These are phyloP conservation scores for Albophoma yamanashiensis DNA, from an alignment of 2,329 filamentous ascomycete genomes.

Conservation along the genomic window DNA sequence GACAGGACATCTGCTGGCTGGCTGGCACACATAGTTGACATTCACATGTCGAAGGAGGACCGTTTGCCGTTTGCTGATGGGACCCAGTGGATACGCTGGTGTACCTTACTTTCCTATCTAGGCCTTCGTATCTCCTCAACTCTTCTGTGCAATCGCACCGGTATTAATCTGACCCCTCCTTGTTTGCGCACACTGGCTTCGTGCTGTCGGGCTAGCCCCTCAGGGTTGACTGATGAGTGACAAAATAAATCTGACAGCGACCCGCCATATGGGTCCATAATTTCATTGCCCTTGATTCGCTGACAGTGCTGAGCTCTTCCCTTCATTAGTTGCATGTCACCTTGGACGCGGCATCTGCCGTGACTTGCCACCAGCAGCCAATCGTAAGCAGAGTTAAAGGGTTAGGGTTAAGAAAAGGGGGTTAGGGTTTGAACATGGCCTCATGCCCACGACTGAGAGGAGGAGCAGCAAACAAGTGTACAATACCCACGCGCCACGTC, in stretches of 20 bases:
- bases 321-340: not conserved
- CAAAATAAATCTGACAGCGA: not conserved
- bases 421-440: not conserved
- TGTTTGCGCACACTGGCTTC: not conserved
- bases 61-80: not conserved
- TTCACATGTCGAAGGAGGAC: not conserved
- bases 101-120: not conserved
- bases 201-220: not conserved
- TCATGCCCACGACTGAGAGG: too few relatives aligned
- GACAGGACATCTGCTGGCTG: not conserved
- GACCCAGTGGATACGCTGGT: not conserved
- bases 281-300: not conserved
- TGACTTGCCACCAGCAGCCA: not conserved
- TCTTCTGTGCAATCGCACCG: not conserved
- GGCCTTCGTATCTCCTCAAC: not conserved
- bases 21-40: not conserved
- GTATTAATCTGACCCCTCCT: not conserved
- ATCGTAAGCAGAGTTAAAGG: not conserved
- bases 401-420: conserved; percentile 1
- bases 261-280: not conserved
- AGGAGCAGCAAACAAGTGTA: not conserved
- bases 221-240: not conserved
- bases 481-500: not conserved
- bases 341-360: not conserved
- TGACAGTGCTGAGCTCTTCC: not conserved